These are phyloP conservation scores for Hymenoscyphus linearis DNA, from an alignment of 2,329 filamentous ascomycete genomes.

Conservation along the genomic window DNA sequence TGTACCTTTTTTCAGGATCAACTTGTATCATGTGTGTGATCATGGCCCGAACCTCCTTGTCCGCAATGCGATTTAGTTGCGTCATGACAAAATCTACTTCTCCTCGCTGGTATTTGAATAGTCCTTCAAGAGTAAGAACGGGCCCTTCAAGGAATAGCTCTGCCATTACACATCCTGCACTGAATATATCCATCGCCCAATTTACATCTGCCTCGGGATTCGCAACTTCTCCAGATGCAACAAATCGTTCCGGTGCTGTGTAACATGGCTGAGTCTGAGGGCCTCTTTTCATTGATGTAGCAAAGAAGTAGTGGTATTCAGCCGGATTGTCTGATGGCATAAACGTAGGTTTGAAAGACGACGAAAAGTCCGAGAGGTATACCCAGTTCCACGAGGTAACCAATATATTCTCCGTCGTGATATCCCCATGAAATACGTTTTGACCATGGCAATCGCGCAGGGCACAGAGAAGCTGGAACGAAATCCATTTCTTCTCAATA, in stretches of 20 bases:
- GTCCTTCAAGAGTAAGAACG: slow-evolving; percentile 94
- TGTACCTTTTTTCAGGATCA: slow-evolving; percentile 85
- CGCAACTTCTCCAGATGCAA: slow-evolving; percentile 62
- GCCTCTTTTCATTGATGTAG: slow-evolving; percentile 73
- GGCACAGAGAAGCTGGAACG: slow-evolving; percentile 89
- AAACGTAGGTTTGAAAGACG: slow-evolving; percentile 88
- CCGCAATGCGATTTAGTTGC: slow-evolving; percentile 79
- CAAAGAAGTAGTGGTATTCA: slow-evolving; percentile 97
- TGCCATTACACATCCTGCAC: slow-evolving; percentile 91
- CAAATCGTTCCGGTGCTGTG: slow-evolving; percentile 87
- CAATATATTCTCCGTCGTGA: slow-evolving; percentile 95
- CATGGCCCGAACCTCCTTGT: slow-evolving; percentile 80
- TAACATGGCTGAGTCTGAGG: slow-evolving; percentile 65
- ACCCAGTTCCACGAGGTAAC: slow-evolving; percentile 99
- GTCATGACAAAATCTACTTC: slow-evolving; percentile 77
- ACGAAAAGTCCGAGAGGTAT: slow-evolving; percentile 95
- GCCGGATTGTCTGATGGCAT: slow-evolving; percentile 94
- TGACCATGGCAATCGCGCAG: slow-evolving; percentile 85
- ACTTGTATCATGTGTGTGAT: slow-evolving; percentile 95
- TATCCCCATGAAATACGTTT: slow-evolving; percentile 93
- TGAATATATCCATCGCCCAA: slow-evolving; percentile 99
- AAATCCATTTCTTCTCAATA: slow-evolving; percentile 98
- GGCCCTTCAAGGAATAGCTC: slow-evolving; percentile 92
- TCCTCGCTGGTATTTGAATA: slow-evolving; percentile 88
- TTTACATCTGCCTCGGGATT: slow-evolving; percentile 60